Evolutionary conservation across 1,284 basidiomycete species (phyloP), one percentile per base, ranked within the genome.

Genomic region (Puccinia hordei): DNA sequence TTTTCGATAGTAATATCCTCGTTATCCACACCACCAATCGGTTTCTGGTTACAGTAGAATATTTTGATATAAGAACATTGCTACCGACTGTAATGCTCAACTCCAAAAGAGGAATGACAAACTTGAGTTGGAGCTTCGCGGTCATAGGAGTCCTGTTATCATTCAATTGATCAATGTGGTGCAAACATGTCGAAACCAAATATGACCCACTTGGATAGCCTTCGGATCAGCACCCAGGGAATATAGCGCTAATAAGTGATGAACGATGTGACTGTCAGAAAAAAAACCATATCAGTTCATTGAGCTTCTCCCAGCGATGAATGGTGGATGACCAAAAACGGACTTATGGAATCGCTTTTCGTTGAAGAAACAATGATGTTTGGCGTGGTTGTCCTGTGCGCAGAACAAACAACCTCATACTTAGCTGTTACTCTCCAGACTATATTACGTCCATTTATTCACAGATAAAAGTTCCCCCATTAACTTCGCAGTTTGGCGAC

Each of bases 311-410:
- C n/a, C 6, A 49, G 22, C 24, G n/a, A n/a, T 8, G 63, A 27
- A 17, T 59, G 3, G 3, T 55, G 53, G 5, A 24, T 12, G 24
- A 10, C 27, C 57, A 59, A 12, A 27, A 2, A 59, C 65, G 2
- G 13, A 71, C 76, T 79, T 79, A 30, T 79, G 76, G 38, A 79
- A 79, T 35, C 66, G 19, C 46, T 33, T 79, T 55, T 79, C 76
- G 55, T 79, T 79, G 22, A 79, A 79, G 55, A 79, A 79, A 59
- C 76, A 79, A 38, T 79, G 76, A 61, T 59, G 41, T n/a, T 61
- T 79, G 33, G 13, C 38, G 22, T 66, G 53, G 44, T 79, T 79
- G 13, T 41, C 76, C 76, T 79, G 65, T 55, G 35, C 41, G 41
- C 33, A 38, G 13, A 19, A 69, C 19, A 19, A 30, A 44, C 66